These are phyloP conservation scores for Wickerhamiella cacticola DNA, from an alignment of 805 yeast species.

Conservation along the genomic window DNA sequence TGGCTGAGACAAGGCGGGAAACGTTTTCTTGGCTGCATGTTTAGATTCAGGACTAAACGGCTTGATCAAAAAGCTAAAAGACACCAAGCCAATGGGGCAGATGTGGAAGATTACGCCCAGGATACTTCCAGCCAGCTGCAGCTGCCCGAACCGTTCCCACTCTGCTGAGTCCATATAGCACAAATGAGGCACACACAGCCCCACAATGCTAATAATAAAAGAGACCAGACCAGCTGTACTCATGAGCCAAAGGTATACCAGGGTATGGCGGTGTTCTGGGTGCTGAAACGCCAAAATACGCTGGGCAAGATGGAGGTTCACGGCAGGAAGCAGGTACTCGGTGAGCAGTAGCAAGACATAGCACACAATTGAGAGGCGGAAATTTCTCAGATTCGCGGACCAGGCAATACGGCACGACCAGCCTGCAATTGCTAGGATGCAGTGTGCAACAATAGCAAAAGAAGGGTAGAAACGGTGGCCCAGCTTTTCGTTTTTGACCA, in stretches of 20 bases:
- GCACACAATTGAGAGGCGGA: not conserved
- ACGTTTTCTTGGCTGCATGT: not conserved
- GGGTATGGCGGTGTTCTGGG: not conserved
- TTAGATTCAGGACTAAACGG: not conserved
- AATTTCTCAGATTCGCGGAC: not conserved
- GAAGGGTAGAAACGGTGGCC: not conserved
- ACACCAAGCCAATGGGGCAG: not conserved
- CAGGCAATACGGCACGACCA: slow-evolving; percentile 7
- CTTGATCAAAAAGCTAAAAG: not conserved
- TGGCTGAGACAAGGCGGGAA: not conserved
- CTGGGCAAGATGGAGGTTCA: not conserved
- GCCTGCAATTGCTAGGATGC: not conserved
- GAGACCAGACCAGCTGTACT: not conserved
- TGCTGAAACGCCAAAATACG: not conserved
- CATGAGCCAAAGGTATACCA: not conserved
- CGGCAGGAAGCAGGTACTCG: not conserved
- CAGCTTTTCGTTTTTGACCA: not conserved
- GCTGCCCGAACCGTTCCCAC: not conserved
- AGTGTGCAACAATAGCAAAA: not conserved
- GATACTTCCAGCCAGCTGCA: slow-evolving; percentile 1
- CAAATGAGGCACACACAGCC: not conserved
- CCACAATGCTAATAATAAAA: not conserved
- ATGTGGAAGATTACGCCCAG: slow-evolving; percentile 2
- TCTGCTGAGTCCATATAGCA: not conserved
- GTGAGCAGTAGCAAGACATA: not conserved